phyloP scores from a whole-genome alignment of 495 filamentous ascomycete genomes.

The Talaromyces liani region DNA sequence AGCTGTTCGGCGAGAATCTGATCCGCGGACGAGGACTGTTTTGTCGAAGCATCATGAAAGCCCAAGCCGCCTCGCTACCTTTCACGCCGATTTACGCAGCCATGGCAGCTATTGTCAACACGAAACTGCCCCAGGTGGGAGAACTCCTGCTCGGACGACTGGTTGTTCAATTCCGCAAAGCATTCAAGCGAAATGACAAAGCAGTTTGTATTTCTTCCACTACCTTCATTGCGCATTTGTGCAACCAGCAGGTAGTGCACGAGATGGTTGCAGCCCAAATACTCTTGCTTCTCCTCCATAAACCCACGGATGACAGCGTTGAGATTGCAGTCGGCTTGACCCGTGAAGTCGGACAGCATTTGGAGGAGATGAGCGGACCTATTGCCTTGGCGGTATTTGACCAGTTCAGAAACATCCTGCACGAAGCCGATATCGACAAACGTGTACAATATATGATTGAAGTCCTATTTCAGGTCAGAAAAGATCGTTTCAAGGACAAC shows the following conservation, averaged over 20 bases:
- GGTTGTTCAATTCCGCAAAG: constrained; percentile 88
- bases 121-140: constrained; percentile 89
- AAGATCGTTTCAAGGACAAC: constrained; percentile 94
- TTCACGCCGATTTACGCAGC: constrained; percentile 94
- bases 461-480: constrained; percentile 91
- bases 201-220: constrained; percentile 84
- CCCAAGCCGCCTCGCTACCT: constrained; percentile 89
- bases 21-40: constrained; percentile 86
- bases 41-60: constrained; percentile 94
- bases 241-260: constrained; percentile 91
- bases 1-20: constrained; percentile 91
- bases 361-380: constrained; percentile 85
- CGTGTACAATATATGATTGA: constrained; percentile 98
- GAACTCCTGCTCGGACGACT: constrained; percentile 83
- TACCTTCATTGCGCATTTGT: constrained; percentile 89
- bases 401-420: constrained; percentile 87
- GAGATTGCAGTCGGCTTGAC: constrained; percentile 94
- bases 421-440: constrained; percentile 94
- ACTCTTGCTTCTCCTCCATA: constrained; percentile 76
- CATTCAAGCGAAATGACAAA: constrained; percentile 95
- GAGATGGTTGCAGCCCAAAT: constrained; percentile 91
- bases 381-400: constrained; percentile 90
- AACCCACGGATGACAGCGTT: constrained; percentile 95
- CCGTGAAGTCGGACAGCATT: constrained; percentile 81
- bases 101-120: constrained; percentile 95